These are phyloP conservation scores for Anisodus tanguticus DNA, from an alignment of 257 asterid species.

Conservation along the genomic window DNA sequence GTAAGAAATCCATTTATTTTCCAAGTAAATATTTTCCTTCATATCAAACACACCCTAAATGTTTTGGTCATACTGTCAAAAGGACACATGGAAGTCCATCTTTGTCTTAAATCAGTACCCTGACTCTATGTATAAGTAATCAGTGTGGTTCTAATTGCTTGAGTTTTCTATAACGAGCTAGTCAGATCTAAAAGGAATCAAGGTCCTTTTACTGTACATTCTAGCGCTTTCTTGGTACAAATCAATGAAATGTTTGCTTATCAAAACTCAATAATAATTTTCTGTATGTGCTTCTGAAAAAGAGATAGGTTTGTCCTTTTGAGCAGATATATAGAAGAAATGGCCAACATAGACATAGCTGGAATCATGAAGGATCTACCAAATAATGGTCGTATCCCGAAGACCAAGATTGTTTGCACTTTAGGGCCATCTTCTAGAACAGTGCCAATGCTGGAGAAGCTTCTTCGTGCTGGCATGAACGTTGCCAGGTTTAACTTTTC, in stretches of 20 bases:
- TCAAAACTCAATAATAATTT: background rate
- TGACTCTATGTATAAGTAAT: background rate
- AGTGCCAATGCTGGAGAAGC: conserved; percentile 77
- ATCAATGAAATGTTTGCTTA: background rate
- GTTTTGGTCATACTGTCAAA: background rate
- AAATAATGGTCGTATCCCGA: conserved; percentile 58
- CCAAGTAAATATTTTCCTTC: too few relatives aligned
- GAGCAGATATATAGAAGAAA: conserved; percentile 32
- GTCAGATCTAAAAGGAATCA: too few relatives aligned
- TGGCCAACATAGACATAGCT: conserved; percentile 69
- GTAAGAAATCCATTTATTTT: too few relatives aligned
- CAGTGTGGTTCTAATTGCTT: background rate
- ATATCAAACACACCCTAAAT: background rate
- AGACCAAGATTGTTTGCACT: conserved; percentile 89
- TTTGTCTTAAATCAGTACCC: background rate
- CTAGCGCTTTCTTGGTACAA: background rate
- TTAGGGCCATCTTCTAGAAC: conserved; percentile 85
- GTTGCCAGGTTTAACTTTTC: conserved; percentile 93
- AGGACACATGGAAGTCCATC: background rate
- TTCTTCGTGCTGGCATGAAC: conserved; percentile 86
- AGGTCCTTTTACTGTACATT: background rate
- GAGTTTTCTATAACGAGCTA: background rate
- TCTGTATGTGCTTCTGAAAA: conserved; percentile 12
- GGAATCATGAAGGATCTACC: conserved; percentile 64
- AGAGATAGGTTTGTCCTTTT: background rate